Percentiles rank a stretch among this genome's conserved stretches.
These are phyloP conservation scores for Lithospermum erythrorhizon DNA, from an alignment of 257 asterid genomes.

Conservation along the genomic window DNA sequence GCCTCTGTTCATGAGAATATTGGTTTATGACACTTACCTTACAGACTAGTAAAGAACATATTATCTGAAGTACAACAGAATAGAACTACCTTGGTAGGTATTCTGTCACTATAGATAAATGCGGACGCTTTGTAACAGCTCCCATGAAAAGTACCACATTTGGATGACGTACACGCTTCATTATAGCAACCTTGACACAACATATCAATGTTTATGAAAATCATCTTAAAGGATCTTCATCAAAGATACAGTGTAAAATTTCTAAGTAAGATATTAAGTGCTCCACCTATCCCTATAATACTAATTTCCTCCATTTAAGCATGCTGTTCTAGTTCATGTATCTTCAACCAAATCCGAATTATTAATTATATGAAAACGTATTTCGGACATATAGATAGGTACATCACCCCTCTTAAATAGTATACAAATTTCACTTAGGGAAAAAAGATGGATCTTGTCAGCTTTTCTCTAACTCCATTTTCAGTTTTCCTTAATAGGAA, in stretches of 20 bases:
- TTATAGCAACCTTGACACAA: conserved; percentile 62
- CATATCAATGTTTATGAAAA: background rate
- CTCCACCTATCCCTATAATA: too few relatives aligned
- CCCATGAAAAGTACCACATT: conserved; percentile 98
- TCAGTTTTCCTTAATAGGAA: too few relatives aligned
- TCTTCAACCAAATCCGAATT: background rate
- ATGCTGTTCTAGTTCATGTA: background rate
- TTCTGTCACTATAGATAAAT: conserved; percentile 90
- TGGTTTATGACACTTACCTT: conserved; percentile 1
- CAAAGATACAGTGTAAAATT: background rate
- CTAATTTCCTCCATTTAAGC: too few relatives aligned
- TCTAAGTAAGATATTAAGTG: background rate
- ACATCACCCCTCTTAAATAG: too few relatives aligned
- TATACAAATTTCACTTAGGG: too few relatives aligned
- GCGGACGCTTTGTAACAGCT: conserved; percentile 86
- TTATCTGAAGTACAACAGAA: background rate
- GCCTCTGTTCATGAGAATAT: conserved; percentile 39
- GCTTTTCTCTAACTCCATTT: too few relatives aligned
- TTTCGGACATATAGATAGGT: background rate
- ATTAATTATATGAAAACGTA: background rate
- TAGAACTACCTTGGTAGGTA: conserved; percentile 71
- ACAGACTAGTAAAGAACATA: background rate
- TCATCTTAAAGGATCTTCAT: background rate
- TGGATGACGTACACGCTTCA: conserved; percentile 98
- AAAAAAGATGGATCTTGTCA: too few relatives aligned